Conservation (phyloP, 2,329 filamentous ascomycete genomes). For the Aspergillus puulaauensis region DNA sequence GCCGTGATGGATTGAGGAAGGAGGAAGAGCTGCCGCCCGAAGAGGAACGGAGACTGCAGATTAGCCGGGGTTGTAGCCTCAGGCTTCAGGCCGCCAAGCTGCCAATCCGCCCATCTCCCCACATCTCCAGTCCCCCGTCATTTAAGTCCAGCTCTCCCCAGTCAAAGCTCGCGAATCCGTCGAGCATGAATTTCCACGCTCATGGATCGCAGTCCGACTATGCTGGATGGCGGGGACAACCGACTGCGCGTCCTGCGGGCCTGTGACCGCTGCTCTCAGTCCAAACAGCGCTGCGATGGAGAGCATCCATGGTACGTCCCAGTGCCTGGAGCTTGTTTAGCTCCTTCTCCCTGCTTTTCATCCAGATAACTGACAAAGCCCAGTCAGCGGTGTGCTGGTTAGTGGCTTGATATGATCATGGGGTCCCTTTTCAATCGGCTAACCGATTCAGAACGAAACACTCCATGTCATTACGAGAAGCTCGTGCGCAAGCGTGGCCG, state of each 20-base stretch:
- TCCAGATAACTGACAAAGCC: neutral
- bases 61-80: too few relatives aligned
- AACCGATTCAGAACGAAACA: slow-evolving; percentile 6
- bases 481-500: slow-evolving; percentile 8
- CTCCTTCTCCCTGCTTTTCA: neutral
- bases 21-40: too few relatives aligned
- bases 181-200: neutral
- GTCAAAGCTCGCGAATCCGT: too few relatives aligned
- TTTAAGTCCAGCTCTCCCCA: too few relatives aligned
- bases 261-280: slow-evolving; percentile 11
- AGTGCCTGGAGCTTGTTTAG: too few relatives aligned
- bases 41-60: too few relatives aligned
- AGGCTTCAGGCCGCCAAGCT: too few relatives aligned
- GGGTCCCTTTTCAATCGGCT: neutral
- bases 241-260: slow-evolving; percentile 9
- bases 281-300: slow-evolving; percentile 10
- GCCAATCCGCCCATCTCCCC: too few relatives aligned
- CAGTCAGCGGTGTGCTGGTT: slow-evolving; percentile 8
- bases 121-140: neutral
- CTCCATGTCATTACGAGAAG: slow-evolving; percentile 9
- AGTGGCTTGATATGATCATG: slow-evolving; percentile 2
- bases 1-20: neutral
- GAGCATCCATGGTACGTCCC: slow-evolving; percentile 5
- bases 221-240: slow-evolving; percentile 4
- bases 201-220: neutral